Conservation (phyloP, 1,139 yeast genomes). For the Kodamaea ohmeri region DNA sequence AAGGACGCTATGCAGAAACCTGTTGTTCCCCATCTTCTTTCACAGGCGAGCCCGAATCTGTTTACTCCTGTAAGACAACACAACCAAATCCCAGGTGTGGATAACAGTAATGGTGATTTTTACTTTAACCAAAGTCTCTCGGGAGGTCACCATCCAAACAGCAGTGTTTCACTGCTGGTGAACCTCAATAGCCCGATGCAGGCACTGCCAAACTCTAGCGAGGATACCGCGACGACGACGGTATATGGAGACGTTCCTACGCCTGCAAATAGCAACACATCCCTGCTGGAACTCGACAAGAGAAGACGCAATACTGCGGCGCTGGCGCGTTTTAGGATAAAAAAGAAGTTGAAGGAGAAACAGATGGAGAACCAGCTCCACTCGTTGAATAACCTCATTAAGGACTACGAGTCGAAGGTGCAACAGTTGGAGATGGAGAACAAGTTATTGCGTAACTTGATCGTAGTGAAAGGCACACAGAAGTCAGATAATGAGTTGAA, state of each 20-base stretch:
- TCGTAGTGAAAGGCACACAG: slow-evolving; percentile 59
- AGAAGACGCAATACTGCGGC: slow-evolving; percentile 79
- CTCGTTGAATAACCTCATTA: slow-evolving; percentile 60
- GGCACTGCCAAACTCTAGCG: slow-evolving; percentile 11
- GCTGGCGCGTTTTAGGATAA: slow-evolving; percentile 73
- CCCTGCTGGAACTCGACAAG: slow-evolving; percentile 51
- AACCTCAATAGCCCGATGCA: slow-evolving; percentile 12
- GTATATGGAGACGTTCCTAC: slow-evolving; percentile 8
- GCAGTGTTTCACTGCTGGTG: slow-evolving; percentile 10
- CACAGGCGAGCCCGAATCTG: slow-evolving; percentile 13
- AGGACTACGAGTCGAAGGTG: slow-evolving; percentile 54
- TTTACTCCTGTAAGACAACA: slow-evolving; percentile 28
- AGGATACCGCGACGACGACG: slow-evolving; percentile 9
- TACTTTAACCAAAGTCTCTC: slow-evolving; percentile 1
- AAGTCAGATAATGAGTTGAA: slow-evolving; percentile 42
- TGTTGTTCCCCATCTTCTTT: slow-evolving; percentile 15
- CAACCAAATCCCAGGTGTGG: slow-evolving; percentile 15
- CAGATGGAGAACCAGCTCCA: slow-evolving; percentile 72
- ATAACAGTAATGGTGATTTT: slow-evolving; percentile 4
- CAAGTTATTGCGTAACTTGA: slow-evolving; percentile 62
- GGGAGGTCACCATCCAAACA: background rate
- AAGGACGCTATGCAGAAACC: slow-evolving; percentile 3
- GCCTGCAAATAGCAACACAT: slow-evolving; percentile 7
- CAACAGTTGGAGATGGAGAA: slow-evolving; percentile 61
- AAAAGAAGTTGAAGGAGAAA: slow-evolving; percentile 79